Percentiles rank a stretch among this genome's conserved stretches.
Conservation (phyloP, 2,329 filamentous ascomycete genomes). For the Venturiaceae sp. region DNA sequence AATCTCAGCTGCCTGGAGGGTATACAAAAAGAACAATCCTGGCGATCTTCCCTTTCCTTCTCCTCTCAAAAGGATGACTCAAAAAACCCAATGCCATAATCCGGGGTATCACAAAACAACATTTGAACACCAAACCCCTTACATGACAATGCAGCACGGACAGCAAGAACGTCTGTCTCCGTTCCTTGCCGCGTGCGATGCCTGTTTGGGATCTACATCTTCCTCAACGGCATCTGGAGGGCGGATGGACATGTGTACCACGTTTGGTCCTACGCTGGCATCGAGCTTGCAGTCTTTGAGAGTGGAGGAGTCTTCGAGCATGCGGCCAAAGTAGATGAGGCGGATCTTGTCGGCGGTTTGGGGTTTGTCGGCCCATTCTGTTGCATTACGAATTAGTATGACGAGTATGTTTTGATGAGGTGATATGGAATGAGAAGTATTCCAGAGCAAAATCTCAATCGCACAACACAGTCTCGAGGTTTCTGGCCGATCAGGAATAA, state of each 20-base stretch:
- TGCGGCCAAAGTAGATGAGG: constrained; percentile 82
- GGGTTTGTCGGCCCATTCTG: constrained; percentile 79
- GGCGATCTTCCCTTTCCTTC: neutral
- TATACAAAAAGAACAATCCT: neutral
- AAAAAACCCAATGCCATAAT: neutral
- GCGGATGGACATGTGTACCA: constrained; percentile 90
- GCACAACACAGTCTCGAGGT: no score
- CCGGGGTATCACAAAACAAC: neutral
- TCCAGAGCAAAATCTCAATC: no score
- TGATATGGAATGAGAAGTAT: no score
- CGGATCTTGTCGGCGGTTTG: constrained; percentile 82
- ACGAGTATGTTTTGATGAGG: neutral
- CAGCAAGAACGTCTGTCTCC: neutral
- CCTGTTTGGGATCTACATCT: constrained; percentile 40
- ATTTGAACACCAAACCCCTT: neutral
- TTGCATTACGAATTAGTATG: constrained; percentile 8
- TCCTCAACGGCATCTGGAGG: constrained; percentile 78
- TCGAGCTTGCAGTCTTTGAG: constrained; percentile 68
- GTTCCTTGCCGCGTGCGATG: neutral
- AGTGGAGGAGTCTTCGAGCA: constrained; percentile 79
- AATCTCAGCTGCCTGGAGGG: neutral
- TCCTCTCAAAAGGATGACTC: neutral
- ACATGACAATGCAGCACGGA: neutral
- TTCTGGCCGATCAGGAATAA: no score
- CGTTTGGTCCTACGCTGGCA: constrained; percentile 59